Conservation (phyloP, 139 green algal species). For the Chlorella ohadii region DNA sequence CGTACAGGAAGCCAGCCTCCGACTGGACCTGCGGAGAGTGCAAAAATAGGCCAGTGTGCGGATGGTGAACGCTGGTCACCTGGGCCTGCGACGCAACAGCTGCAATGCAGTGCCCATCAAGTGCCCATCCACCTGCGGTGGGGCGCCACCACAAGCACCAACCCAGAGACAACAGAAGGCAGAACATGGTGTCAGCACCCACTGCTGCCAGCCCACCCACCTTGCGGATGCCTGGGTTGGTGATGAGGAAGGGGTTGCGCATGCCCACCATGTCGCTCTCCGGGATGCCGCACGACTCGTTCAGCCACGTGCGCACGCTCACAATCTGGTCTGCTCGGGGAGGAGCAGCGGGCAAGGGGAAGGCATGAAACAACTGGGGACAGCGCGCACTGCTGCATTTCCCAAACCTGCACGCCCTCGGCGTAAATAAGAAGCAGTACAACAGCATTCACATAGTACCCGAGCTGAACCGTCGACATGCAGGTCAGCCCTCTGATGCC, state of each 20-base stretch:
- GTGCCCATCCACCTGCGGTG: no score
- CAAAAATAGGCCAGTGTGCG: not conserved
- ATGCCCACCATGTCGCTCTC: constrained; percentile 27
- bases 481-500: no score
- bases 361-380: no score
- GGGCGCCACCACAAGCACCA: no score
- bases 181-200: no score
- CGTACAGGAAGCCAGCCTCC: constrained; percentile 26
- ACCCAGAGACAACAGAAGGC: no score
- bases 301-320: constrained; percentile 13
- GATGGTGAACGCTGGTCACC: not conserved
- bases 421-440: no score
- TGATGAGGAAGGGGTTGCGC: constrained; percentile 32
- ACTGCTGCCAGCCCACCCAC: not conserved
- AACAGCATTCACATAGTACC: no score
- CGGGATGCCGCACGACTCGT: constrained; percentile 20
- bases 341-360: not conserved
- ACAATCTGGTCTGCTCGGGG: constrained; percentile 26
- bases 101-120: no score
- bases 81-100: not conserved
- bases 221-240: constrained; percentile 15
- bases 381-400: no score
- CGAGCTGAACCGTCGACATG: no score
- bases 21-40: constrained; percentile 1
- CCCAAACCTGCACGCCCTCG: no score